Evolutionary conservation across 306 rosid genomes (phyloP), one percentile per base, ranked within the genome.

Genomic region (Hippophae gyantsensis): DNA sequence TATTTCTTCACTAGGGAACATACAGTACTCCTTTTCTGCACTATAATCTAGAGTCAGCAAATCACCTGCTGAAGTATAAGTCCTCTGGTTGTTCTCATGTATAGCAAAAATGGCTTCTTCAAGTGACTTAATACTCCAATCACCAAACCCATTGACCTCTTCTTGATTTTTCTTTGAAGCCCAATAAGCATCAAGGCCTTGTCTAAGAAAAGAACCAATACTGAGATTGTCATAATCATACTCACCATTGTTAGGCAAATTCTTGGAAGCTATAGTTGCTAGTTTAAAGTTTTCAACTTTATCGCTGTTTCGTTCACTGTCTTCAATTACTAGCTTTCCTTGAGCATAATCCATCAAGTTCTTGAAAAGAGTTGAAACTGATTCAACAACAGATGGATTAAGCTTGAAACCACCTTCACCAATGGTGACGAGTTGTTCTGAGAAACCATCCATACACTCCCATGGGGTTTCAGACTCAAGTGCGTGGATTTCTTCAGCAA

Each of bases 1-100:
- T 75, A 84, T 85, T 71, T 90, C 98, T 18, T 90, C 87, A 48
- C 88, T 96, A 0, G 95, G 86, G 52, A 86, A 92, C 99, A 92
- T 80, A 32, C 43, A 69, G 67, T 88, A 92, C 68, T 92, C 99
- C 13, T 95, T 85, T 26, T 92, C 99, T 5, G 99, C 85, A 6
- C 45, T 54, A 43, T 78, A 88, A 74, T 92, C 99, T 43, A 92
- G 69, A 57, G 71, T 74, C 10, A 64, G 58, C 42, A 92, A 77
- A 50, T 92, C 95, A 26, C 79, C 89, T 6, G 99, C 95, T 1
- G 99, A 82, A 6, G 99, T 92, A 74, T 88, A 86, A 41, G 96
- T 84, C 81, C 99, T 82, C 69, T 81, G 90, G 13, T 49, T 84
- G 58, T 72, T 85, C 80, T 86, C 95, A 62, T 80, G 78, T 88